phyloP scores from a whole-genome alignment of 169 alveolate species.

The Condylostoma magnum region DNA sequence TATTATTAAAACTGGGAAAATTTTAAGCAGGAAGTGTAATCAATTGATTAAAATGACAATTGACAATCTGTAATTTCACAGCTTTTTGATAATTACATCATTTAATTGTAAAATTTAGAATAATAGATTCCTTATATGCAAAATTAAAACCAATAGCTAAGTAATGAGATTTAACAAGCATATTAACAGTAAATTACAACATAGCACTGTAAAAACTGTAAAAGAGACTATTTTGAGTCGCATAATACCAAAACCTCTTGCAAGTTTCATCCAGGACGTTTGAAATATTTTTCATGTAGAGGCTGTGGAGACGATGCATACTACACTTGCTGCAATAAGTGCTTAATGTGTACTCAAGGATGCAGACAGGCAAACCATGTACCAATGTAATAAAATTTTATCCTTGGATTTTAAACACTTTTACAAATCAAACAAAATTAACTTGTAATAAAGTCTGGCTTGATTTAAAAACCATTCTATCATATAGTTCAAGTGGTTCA shows the following conservation, averaged over 20 bases:
- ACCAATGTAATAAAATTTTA: slow-evolving; percentile 15
- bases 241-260: slow-evolving; percentile 46
- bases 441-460: slow-evolving; percentile 58
- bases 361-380: slow-evolving; percentile 53
- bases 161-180: too few species aligned
- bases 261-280: slow-evolving; percentile 64
- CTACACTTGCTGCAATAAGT: slow-evolving; percentile 61
- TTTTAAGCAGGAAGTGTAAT: too few species aligned
- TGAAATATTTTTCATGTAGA: slow-evolving; percentile 67
- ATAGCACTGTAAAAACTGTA: slow-evolving; percentile 35
- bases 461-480: slow-evolving; percentile 72
- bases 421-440: not conserved
- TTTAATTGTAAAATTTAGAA: too few species aligned
- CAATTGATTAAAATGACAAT: too few species aligned
- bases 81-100: too few species aligned
- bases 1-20: too few species aligned
- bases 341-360: slow-evolving; percentile 59
- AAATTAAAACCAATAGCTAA: too few species aligned
- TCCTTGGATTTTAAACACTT: too few species aligned
- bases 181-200: too few species aligned
- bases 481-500: slow-evolving; percentile 62
- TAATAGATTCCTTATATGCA: too few species aligned
- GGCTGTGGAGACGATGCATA: slow-evolving; percentile 75
- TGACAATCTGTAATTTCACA: too few species aligned
- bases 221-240: slow-evolving; percentile 28